Conservation (phyloP, 2,329 filamentous ascomycete species). For the Xylaria sp. region DNA sequence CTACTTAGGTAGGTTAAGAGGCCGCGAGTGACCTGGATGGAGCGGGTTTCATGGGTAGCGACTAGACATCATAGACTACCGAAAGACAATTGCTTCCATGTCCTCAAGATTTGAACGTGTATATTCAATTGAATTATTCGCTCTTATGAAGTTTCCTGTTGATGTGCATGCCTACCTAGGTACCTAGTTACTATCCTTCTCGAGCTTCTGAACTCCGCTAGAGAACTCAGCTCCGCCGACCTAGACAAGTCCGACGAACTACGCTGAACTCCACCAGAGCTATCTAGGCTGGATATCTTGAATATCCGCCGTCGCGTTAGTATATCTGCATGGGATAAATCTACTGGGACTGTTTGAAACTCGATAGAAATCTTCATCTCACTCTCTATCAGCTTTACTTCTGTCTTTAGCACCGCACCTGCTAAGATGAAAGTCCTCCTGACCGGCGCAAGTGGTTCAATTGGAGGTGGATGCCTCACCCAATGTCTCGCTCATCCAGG, state of each 20-base stretch:
- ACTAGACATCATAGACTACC: background rate
- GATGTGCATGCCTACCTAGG: too few species aligned
- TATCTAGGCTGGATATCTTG: too few species aligned
- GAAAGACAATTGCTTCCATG: background rate
- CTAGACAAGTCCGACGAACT: background rate
- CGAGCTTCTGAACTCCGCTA: too few species aligned
- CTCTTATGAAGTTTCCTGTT: too few species aligned
- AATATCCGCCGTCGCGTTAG: background rate
- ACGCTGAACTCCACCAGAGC: constrained; percentile 1
- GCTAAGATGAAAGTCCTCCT: constrained; percentile 46
- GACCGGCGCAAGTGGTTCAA: constrained; percentile 43
- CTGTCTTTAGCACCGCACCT: background rate
- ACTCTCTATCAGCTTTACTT: background rate
- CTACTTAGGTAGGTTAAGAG: too few species aligned
- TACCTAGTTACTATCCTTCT: too few species aligned
- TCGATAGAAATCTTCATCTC: background rate
- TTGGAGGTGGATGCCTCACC: constrained; percentile 42
- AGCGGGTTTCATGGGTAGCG: background rate
- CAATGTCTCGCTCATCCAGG: constrained; percentile 43
- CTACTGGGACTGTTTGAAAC: background rate
- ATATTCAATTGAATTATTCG: too few species aligned
- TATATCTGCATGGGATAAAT: background rate
- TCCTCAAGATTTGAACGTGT: background rate
- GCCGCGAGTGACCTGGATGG: background rate
- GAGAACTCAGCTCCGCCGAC: constrained; percentile 10